Base-by-base conservation (phyloP, 768 basidiomycete genomes). In the Leucosporidium scottii region DNA sequence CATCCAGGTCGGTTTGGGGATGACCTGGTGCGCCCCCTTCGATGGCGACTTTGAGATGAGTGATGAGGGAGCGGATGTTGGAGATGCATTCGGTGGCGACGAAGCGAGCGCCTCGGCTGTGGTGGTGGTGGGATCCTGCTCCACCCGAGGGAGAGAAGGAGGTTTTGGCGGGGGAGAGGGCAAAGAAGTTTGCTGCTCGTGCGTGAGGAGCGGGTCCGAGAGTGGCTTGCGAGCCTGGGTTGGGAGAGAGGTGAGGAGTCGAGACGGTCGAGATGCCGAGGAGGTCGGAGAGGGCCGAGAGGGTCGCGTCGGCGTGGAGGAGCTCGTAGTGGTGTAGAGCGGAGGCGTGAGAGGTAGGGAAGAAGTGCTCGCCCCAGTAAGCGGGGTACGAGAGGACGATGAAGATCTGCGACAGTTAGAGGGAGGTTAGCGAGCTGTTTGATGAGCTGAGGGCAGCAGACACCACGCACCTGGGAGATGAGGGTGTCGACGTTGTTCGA, bases 341-440 rank as follows among this genome's bases (percentile, higher is more conserved):
- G 1, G 30, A 54, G 31, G 34, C 48, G 21, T 36, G 30, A 2
- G 61, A 12, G 18, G 30, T 31, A 6, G 68, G 61, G 12, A 74
- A 65, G 31, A 74, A 20, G 18, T 59, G 30, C 18, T 71, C 73
- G 28, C 56, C 59, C 73, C 73, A 74, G 64, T 64, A 71, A 9
- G 47, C 56, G n/a, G 73, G 70, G 65, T 66, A 74, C 3, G 39
- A 48, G 23, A 69, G 49, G 1, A 58, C 59, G 51, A 69, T n/a
- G 49, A 74, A 72, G 60, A 74, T 61, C 70, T 72, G 56, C n/a
- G 25, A 13, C 2, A 20, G 2, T 17, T 21, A 7, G 31, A 8
- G 6, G 34, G 20, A 13, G 1, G 34, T n/a, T 3, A 36, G 31
- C 1, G 3, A 27, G 3, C 47, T 28, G 15, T 21, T 31, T 13